phyloP scores from a whole-genome alignment of 2,329 filamentous ascomycete species.

The Alternaria brassicae region DNA sequence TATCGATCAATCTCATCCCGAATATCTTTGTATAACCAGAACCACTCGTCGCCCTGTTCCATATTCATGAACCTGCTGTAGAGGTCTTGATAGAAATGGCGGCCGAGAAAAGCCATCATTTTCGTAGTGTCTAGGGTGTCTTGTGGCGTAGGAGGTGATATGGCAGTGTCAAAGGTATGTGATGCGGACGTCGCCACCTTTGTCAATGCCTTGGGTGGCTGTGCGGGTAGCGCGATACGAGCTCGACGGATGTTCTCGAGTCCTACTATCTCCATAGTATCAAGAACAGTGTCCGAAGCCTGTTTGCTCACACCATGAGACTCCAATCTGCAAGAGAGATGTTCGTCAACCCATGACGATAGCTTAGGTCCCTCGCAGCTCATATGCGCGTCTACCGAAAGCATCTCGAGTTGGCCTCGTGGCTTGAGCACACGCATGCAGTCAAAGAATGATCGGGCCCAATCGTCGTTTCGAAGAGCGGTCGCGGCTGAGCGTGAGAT shows the following conservation, averaged over 20 bases:
- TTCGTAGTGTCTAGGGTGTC: conserved; percentile 29
- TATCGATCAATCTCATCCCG: conserved; percentile 33
- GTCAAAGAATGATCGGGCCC: conserved; percentile 39
- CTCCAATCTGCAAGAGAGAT: conserved; percentile 30
- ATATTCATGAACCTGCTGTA: conserved; percentile 29
- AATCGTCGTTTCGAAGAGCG: conserved; percentile 35
- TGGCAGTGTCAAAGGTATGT: conserved; percentile 11
- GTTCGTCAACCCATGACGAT: conserved; percentile 34
- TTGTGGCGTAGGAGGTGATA: conserved; percentile 25
- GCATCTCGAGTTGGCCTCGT: conserved; percentile 37
- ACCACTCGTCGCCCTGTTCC: conserved; percentile 35
- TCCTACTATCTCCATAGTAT: conserved; percentile 40
- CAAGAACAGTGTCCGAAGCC: conserved; percentile 36
- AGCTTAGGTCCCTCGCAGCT: conserved; percentile 32
- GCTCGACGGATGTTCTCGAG: conserved; percentile 38
- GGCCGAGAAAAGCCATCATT: conserved; percentile 38
- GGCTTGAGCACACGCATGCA: conserved; percentile 39
- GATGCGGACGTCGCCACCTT: conserved; percentile 13
- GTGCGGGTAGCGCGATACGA: conserved; percentile 33
- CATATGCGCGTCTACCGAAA: conserved; percentile 36
- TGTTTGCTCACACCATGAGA: conserved; percentile 31
- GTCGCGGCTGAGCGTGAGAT: conserved; percentile 36
- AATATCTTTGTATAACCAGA: conserved; percentile 33
- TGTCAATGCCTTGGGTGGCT: conserved; percentile 19
- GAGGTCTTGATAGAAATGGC: conserved; percentile 36